Evolutionary conservation across 1,284 basidiomycete genomes (phyloP), one percentile per base, ranked within the genome.

Genomic region (Moniliophthora roreri): DNA sequence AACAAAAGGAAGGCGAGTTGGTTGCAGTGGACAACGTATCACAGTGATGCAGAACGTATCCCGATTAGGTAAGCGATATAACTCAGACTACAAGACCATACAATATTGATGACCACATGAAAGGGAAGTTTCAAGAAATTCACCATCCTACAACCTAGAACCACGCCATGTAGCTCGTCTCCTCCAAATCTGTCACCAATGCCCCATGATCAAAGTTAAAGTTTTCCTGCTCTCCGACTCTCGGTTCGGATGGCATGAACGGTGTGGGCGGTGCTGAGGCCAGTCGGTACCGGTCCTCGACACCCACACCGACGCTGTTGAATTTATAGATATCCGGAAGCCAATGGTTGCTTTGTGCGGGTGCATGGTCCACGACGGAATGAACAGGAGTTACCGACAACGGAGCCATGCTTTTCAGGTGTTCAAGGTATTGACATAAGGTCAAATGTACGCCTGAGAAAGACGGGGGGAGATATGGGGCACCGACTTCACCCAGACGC

Each of bases 101-200:
- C 39, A 11, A 32, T 32, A 6, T 6, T 32, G 11, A 6, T 32
- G 28, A 32, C 28, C 11, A 23, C 20, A 44, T 2, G 2, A 6
- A 23, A 6, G 18, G 2, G 26, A 32, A 28, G 15, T 15, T 28
- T 7, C 44, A 46, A 46, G 44, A 46, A 46, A 32, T 9, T 32
- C 11, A 10, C 5, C 13, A 10, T 26, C 7, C 10, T 34, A 23
- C 32, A n/a, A 37, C 21, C n/a, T 26, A 80, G 59, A 80, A 79
- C 77, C 77, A 80, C n/a, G 76, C 77, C 78, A 80, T 79, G 61
- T 75, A 80, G 58, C 75, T 76, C 24, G 76, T 78, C 57, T 78
- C 76, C 48, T 74, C 74, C 49, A 75, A 62, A 39, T 73, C 69
- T 34, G 66, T 66, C 28, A 66, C 73, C 40, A 80, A 59, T 35